Conservation (phyloP, 345 rosid genomes). For the Salix brachista region DNA sequence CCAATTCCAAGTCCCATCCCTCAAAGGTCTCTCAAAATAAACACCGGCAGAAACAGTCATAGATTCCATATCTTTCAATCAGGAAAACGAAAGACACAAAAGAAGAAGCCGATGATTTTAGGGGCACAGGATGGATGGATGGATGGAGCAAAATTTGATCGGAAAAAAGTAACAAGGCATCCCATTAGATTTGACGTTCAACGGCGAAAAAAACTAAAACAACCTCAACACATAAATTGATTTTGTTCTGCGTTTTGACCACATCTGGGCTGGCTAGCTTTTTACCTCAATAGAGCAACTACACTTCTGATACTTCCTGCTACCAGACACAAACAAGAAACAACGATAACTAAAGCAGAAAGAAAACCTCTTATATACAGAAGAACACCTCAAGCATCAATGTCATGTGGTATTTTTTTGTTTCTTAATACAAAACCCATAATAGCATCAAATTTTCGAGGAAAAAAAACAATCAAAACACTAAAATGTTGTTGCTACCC, state of each 20-base stretch:
- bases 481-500: neutral
- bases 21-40: neutral
- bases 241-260: neutral
- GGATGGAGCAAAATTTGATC: neutral
- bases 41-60: neutral
- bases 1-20: neutral
- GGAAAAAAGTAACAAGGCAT: neutral
- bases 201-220: no score
- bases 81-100: neutral
- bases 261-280: conserved; percentile 2
- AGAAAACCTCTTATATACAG: conserved; percentile 11
- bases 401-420: conserved; percentile 1
- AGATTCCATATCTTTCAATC: conserved; percentile 19
- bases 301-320: neutral
- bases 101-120: no score
- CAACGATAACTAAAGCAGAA: neutral
- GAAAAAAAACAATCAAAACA: neutral
- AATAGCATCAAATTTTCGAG: neutral
- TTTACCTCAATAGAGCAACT: conserved; percentile 5
- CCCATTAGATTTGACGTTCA: no score
- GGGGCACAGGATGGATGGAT: neutral
- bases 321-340: neutral
- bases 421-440: neutral
- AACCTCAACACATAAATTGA: neutral
- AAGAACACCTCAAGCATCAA: neutral